phyloP scores from a whole-genome alignment of 192 early-diverging fungal genomes.

The Backusella tuberculispora region DNA sequence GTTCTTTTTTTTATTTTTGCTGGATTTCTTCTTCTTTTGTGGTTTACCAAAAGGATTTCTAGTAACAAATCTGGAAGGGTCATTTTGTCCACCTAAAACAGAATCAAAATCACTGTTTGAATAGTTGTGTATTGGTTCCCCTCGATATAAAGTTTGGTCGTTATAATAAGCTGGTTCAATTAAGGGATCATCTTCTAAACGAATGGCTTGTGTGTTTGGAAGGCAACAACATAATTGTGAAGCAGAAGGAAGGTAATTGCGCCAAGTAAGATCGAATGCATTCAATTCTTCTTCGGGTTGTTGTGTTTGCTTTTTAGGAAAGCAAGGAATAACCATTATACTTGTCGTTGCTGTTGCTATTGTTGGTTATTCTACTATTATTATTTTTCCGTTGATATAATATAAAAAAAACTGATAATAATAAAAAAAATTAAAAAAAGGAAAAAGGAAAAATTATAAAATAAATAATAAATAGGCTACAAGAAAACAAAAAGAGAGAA shows the following conservation, averaged over 20 bases:
- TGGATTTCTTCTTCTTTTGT: conserved; percentile 21
- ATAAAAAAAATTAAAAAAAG: not conserved
- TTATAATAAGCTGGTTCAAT: conserved; percentile 36
- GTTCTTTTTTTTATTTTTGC: conserved; percentile 15
- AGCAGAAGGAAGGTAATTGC: conserved; percentile 45
- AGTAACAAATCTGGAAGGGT: conserved; percentile 28
- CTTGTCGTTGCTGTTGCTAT: not conserved
- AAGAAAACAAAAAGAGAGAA: not conserved
- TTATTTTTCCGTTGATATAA: not conserved
- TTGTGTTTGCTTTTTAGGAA: conserved; percentile 14
- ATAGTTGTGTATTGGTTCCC: conserved; percentile 20
- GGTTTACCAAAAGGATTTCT: conserved; percentile 34
- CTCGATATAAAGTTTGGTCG: conserved; percentile 25
- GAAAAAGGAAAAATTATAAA: not conserved
- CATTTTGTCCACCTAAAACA: conserved; percentile 20
- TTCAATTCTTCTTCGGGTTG: conserved; percentile 36
- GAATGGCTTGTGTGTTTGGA: conserved; percentile 32
- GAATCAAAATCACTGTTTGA: conserved; percentile 22
- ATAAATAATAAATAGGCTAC: not conserved
- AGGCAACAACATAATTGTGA: conserved; percentile 30
- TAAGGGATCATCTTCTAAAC: conserved; percentile 19
- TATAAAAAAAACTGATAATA: not conserved
- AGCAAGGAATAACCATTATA: conserved; percentile 21
- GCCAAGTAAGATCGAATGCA: conserved; percentile 50
- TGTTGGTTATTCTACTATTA: not conserved